These are phyloP conservation scores for Cyclanthera cordifolia DNA, from an alignment of 306 rosid species.

Conservation along the genomic window DNA sequence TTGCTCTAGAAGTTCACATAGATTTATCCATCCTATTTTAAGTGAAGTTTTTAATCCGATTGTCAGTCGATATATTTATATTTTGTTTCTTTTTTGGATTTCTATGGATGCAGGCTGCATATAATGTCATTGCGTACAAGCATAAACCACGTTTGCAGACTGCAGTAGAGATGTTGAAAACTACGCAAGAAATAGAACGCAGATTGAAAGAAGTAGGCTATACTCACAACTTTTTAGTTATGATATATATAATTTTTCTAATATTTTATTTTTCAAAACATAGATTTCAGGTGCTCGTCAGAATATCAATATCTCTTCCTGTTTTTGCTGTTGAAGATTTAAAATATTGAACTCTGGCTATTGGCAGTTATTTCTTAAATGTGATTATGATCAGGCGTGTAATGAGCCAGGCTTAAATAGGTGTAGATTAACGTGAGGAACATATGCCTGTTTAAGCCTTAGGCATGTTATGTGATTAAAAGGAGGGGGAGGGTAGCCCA, in stretches of 20 bases:
- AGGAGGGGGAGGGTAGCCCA: background rate
- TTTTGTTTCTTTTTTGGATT: background rate
- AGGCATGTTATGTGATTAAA: too few relatives aligned
- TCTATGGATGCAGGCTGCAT: slow-evolving; percentile 42
- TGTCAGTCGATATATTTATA: background rate
- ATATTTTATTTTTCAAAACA: background rate
- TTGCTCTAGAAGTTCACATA: background rate
- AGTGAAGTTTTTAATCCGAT: background rate
- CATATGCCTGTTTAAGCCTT: background rate
- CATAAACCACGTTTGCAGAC: slow-evolving; percentile 74
- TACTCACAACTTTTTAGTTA: background rate
- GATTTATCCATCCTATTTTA: background rate
- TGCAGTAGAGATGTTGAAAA: slow-evolving; percentile 63
- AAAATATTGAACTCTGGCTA: background rate
- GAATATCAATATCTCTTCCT: slow-evolving; percentile 7
- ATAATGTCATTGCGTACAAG: slow-evolving; percentile 67
- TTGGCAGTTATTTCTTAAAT: background rate
- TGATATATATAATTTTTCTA: background rate
- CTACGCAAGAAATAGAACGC: slow-evolving; percentile 67
- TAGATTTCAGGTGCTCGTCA: slow-evolving; percentile 2
- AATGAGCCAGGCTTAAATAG: background rate
- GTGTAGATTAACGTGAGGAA: background rate
- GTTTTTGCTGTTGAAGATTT: background rate
- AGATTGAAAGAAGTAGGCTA: slow-evolving; percentile 45
- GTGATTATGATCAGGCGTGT: background rate